These are phyloP conservation scores for Cystobasidium pallidum DNA, from an alignment of 1,284 basidiomycete species.

Conservation along the genomic window DNA sequence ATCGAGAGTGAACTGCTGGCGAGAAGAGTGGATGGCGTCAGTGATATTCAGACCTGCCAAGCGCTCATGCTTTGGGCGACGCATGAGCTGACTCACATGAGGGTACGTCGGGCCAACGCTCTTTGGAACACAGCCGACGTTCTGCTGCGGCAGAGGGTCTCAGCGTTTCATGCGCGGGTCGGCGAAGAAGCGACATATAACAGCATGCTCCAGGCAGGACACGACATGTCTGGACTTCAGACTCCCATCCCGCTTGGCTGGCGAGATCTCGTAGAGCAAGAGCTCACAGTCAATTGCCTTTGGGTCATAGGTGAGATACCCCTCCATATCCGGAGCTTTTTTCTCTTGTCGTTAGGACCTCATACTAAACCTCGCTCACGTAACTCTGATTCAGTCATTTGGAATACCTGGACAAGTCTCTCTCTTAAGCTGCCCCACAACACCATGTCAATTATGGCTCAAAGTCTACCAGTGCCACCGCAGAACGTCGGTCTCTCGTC, in stretches of 20 bases:
- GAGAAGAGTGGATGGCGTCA: background rate
- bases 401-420: conserved; percentile 33
- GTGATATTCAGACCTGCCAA: conserved; percentile 25
- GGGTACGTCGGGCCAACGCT: conserved; percentile 18
- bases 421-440: conserved; percentile 37
- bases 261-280: conserved; percentile 39
- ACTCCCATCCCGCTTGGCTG: conserved; percentile 12
- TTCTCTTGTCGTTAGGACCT: background rate
- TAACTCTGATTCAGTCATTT: too few relatives aligned
- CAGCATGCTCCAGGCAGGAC: background rate
- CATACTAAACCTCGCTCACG: too few relatives aligned
- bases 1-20: conserved; percentile 28
- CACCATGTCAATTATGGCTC: conserved; percentile 32
- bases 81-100: conserved; percentile 41
- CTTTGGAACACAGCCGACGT: conserved; percentile 31
- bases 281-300: conserved; percentile 35
- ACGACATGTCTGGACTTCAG: background rate
- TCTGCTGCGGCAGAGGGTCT: conserved; percentile 17
- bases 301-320: conserved; percentile 29
- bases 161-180: conserved; percentile 20
- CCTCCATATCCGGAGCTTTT: background rate
- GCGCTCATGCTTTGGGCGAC: conserved; percentile 40
- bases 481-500: conserved; percentile 16
- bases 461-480: conserved; percentile 14
- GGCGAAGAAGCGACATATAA: background rate